Evolutionary conservation across 805 yeast species (phyloP), one percentile per base, ranked within the genome.

Genomic region (Saturnispora zaruensis): DNA sequence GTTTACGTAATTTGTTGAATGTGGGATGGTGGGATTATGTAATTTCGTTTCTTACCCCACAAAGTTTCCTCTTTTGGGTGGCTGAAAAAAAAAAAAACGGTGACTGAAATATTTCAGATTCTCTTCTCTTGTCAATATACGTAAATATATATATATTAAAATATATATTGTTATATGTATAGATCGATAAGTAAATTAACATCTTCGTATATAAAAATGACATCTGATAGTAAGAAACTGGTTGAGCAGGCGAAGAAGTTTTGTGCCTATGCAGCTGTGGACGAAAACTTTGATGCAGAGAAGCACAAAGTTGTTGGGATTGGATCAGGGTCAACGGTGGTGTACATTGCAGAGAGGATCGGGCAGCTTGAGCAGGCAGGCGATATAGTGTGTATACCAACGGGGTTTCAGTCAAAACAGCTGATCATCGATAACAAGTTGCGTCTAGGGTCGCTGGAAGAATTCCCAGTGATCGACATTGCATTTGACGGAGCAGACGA

Each of bases 401-500:
- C 99, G 1, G 99, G 99, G 2, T 93, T 90, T 75, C 99, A 93
- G 69, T 84, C 95, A 42, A 85, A 85, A 61, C 87, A 83, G 59
- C 75, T 93, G 57, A 90, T 93, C 58, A 70, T 87, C 51, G 84
- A 79, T 51, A 89, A 89, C 59, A 93, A 93, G 0, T 73, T 93
- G 55, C 74, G 67, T 38, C 72, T 90, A 55, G 96, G 95, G 2
- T 74, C 85, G 8, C 78, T 91, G 53, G 97, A 91, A 61, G 90
- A 88, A 70, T 82, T 71, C 55, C 87, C 95, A 2, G 75, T 75
- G 24, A 71, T 93, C 42, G 99, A 93, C 64, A 80, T 93, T 58
- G 96, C 96, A 1, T 93, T 93, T 65, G 99, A 93, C 66, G 99
- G 99, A 42, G 98, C 99, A 2, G 99, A 93, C 67, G 99, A 93